A percentile compares a stretch with the other conserved stretches of the same genome.
Conservation (phyloP, 805 yeast genomes). For the Isabelozyma pseudorhagii region DNA sequence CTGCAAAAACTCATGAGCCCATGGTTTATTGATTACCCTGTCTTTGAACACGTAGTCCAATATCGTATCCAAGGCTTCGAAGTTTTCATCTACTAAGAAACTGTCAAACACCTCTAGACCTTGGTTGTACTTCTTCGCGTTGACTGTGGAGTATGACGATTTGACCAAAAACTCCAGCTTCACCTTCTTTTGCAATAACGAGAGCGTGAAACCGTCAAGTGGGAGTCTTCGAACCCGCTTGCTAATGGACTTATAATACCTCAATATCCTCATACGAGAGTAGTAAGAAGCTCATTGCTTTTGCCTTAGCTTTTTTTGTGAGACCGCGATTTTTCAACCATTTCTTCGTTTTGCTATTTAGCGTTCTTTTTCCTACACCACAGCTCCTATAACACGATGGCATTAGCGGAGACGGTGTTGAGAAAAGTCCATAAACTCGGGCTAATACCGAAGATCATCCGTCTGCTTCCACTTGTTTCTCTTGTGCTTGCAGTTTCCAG, state of each 20-base stretch:
- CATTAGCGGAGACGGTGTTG: constrained; percentile 40
- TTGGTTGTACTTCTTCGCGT: constrained; percentile 10
- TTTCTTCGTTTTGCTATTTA: background rate
- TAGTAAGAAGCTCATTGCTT: no score
- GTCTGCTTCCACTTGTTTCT: constrained; percentile 31
- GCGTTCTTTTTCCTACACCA: background rate
- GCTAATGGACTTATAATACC: constrained; percentile 18
- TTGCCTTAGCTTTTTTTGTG: no score
- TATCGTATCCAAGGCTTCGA: constrained; percentile 17
- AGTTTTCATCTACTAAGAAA: constrained; percentile 25
- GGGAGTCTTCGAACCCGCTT: constrained; percentile 29
- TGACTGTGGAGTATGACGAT: background rate
- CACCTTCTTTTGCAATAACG: background rate
- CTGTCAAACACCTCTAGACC: constrained; percentile 16
- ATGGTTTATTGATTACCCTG: constrained; percentile 7
- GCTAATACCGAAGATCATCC: constrained; percentile 32
- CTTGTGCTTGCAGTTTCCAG: constrained; percentile 32
- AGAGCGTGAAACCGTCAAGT: constrained; percentile 14
- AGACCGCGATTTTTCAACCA: background rate
- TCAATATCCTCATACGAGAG: background rate
- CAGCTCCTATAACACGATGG: constrained; percentile 22
- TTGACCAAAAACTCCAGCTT: constrained; percentile 1
- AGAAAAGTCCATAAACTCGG: constrained; percentile 39
- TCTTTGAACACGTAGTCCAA: constrained; percentile 24
- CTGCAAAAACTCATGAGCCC: constrained; percentile 18